phyloP scores from a whole-genome alignment of 1,284 basidiomycete genomes.

The Rhodotorula sp. region DNA sequence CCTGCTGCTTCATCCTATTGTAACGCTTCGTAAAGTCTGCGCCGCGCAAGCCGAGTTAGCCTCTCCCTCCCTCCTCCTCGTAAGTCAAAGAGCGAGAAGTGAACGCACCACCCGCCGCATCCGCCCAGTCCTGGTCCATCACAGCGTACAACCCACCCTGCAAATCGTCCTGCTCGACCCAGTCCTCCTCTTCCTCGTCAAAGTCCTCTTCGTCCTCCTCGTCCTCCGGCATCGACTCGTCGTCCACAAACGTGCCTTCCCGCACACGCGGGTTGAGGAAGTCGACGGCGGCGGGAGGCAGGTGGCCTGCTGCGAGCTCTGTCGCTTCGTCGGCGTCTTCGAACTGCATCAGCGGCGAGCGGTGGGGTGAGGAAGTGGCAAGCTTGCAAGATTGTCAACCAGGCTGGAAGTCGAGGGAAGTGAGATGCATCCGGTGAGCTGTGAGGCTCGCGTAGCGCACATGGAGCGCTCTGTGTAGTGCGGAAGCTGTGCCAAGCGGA shows the following conservation, averaged over 20 bases:
- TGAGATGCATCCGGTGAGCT: too few relatives aligned
- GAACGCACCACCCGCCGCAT: conserved; percentile 66
- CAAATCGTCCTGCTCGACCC: conserved; percentile 32
- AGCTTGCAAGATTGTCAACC: not conserved
- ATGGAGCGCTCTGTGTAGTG: not conserved
- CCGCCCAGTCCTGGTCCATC: conserved; percentile 83
- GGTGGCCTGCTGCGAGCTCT: not conserved
- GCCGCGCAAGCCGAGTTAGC: not conserved
- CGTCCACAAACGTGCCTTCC: conserved; percentile 8
- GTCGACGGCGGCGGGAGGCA: not conserved
- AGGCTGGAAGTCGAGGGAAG: not conserved
- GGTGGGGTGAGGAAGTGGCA: not conserved
- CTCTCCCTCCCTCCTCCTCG: not conserved
- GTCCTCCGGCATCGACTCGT: conserved; percentile 12
- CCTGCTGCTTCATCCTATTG: conserved; percentile 81
- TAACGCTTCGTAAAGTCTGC: conserved; percentile 95
- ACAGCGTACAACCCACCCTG: conserved; percentile 38
- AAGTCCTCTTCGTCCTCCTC: conserved; percentile 49
- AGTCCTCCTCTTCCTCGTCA: conserved; percentile 51
- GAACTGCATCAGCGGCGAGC: conserved; percentile 19
- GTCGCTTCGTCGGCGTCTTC: conserved; percentile 22
- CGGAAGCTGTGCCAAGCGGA: not conserved
- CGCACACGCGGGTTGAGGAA: not conserved
- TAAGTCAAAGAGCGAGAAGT: not conserved
- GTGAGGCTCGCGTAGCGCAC: too few relatives aligned